Base-by-base conservation (phyloP, 2,329 filamentous ascomycete genomes). In the Dactylellina leptospora region DNA sequence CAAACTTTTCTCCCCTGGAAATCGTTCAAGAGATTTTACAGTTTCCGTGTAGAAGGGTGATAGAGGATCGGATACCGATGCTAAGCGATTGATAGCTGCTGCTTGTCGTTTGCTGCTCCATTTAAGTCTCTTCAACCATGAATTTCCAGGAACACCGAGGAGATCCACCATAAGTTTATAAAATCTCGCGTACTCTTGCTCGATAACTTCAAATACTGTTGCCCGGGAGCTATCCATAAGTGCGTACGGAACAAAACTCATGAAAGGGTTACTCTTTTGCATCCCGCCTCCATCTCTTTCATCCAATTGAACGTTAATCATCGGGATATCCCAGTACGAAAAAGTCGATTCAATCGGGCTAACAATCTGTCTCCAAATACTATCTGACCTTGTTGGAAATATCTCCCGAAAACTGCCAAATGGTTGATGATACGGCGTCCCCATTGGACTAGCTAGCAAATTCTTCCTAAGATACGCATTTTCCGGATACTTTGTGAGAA, bases 221-320 rank as follows among this genome's bases (percentile, higher is more conserved):
- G 68, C 59, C 28, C 45, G 25, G 4, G 58, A 53, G 16, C 59
- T 64, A 10, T 72, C 68, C 3, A 48, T 8, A 8, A 72, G 28
- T 9, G 25, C 59, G 18, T 72, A 72, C 2, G 68, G 68, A 4
- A 72, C 59, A 33, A 72, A 72, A 30, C 38, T 72, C 13, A 28
- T 56, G 20, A 72, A 72, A 4, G 48, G 13, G 45, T 63, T 16
- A 0, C 27, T 8, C 11, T 54, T 64, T 36, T 63, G 44, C 9
- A 47, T 27, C 16, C 59, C 68, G 11, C 28, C 42, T 8, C 38
- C 38, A 25, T 63, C 53, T 13, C 68, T 62, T 18, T 72, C 56
- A 23, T 72, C 68, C 11, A 72, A 36, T 33, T 72, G 68, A 2
- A 72, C 68, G n/a, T 72, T 72, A 23, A 72, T 72, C 68, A 72